Conservation (phyloP, 164 flowering plant species). For the Stephania yunnanensis region DNA sequence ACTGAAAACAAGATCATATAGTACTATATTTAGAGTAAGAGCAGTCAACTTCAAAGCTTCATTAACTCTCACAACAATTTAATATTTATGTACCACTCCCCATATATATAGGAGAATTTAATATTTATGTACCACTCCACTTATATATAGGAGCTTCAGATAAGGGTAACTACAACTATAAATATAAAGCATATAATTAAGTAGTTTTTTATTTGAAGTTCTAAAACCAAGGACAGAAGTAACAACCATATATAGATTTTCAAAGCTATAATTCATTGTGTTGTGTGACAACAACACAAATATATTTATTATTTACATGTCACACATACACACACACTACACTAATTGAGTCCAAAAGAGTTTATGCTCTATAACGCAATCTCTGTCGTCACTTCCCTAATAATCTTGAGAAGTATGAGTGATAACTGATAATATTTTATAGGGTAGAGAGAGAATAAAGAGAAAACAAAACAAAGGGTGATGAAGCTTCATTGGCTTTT, state of each 20-base stretch:
- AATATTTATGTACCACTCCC: background rate
- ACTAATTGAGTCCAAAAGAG: background rate
- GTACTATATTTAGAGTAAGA: no score
- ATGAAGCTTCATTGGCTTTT: background rate
- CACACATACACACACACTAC: no score
- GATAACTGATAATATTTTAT: background rate
- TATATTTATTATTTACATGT: no score
- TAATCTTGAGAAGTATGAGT: background rate
- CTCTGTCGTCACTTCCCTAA: conserved; percentile 1
- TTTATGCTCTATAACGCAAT: background rate
- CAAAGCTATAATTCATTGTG: background rate
- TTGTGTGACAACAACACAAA: background rate
- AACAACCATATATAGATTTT: background rate
- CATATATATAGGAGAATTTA: background rate
- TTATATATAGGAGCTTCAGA: background rate
- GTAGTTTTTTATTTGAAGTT: background rate
- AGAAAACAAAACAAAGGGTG: background rate
- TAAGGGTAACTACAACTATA: background rate
- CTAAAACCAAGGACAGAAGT: background rate
- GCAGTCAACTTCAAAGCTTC: background rate
- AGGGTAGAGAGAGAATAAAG: background rate
- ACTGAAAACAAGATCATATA: no score
- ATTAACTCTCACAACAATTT: background rate
- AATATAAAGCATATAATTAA: background rate
- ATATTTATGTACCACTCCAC: background rate